Base-by-base conservation (phyloP, 176 grass and related monocot species). In the Canna indica region DNA sequence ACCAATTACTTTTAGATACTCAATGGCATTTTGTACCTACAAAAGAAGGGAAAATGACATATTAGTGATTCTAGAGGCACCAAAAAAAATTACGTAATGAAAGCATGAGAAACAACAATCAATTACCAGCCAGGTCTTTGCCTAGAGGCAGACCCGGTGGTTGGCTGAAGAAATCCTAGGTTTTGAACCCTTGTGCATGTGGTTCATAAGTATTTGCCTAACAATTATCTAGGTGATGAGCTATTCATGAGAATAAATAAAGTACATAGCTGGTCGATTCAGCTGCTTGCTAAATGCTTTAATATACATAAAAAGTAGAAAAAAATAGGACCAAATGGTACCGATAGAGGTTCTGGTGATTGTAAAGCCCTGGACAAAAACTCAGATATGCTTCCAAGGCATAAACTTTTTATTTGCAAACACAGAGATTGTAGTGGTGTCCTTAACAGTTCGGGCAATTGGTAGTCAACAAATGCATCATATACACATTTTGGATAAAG, bases 341-440 rank as follows among this genome's bases (percentile, higher is more conserved):
- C 88, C 72, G 94, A 99, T 80, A 99, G 75, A 67, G 84, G 87
- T 80, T 99, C 94, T 2, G 94, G 94, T 71, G 94, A 99, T 25
- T 99, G 94, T 75, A 99, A 85, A 80, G 94, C 94, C 82, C 88
- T 91, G 68, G 89, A 99, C 63, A 99, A 81, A 74, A 99, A 99
- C 83, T 99, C 80, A 39, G 88, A 87, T 59, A 99, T 99, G 80
- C 88, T 92, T 66, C 94, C 94, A 65, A 99, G 82, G 41, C 78
- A 84, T 72, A 99, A 78, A 27, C 89, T 93, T 89, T 99, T 99
- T 83, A 99, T 99, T 93, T 99, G 94, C 79, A 99, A 85, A 59
- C 94, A 99, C 63, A 99, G 94, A 47, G 94, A 99, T 66, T 99
- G 94, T 31, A 99, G 73, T 69, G 94, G 94, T 2, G 94, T 99